Percentiles rank a stretch among this genome's conserved stretches.
These are phyloP conservation scores for Colletotrichum neosansevieriae DNA, from an alignment of 2,329 filamentous ascomycete genomes.

Conservation along the genomic window DNA sequence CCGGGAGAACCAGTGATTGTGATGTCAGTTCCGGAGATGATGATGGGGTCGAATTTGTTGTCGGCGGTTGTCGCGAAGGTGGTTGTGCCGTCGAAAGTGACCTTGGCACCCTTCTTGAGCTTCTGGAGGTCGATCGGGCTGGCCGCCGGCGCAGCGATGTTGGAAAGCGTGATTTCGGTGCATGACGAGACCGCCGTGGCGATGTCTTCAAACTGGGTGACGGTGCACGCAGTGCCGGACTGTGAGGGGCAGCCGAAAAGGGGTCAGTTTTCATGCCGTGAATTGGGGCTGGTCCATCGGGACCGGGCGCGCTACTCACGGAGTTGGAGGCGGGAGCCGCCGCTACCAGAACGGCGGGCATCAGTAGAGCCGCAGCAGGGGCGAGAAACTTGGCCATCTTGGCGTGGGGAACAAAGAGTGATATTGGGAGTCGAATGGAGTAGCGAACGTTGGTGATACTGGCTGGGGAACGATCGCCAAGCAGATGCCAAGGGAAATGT, in stretches of 20 bases:
- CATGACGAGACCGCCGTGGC: slow-evolving; percentile 31
- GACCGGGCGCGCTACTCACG: slow-evolving; percentile 4
- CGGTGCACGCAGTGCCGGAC: slow-evolving; percentile 20
- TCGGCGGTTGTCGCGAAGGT: slow-evolving; percentile 27
- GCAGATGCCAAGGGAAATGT: slow-evolving; percentile 7
- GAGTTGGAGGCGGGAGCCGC: neutral
- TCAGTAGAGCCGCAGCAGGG: slow-evolving; percentile 31
- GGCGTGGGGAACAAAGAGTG: slow-evolving; percentile 21
- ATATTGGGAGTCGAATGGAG: slow-evolving; percentile 17
- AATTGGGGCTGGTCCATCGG: neutral
- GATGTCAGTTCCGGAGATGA: slow-evolving; percentile 33
- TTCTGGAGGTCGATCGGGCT: slow-evolving; percentile 29
- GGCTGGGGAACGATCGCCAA: slow-evolving; percentile 12
- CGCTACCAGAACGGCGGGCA: slow-evolving; percentile 28
- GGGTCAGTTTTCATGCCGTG: slow-evolving; percentile 8
- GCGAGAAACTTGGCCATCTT: slow-evolving; percentile 30
- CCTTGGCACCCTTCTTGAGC: slow-evolving; percentile 22
- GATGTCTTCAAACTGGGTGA: slow-evolving; percentile 26
- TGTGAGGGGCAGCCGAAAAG: neutral
- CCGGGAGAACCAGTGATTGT: slow-evolving; percentile 31
- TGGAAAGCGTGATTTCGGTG: slow-evolving; percentile 32
- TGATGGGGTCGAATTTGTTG: slow-evolving; percentile 30
- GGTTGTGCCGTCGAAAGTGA: slow-evolving; percentile 34
- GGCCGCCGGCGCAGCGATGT: slow-evolving; percentile 30
- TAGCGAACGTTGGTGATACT: slow-evolving; percentile 21